Base-by-base conservation (phyloP, 805 yeast species). In the Jamesozyma hellenica region DNA sequence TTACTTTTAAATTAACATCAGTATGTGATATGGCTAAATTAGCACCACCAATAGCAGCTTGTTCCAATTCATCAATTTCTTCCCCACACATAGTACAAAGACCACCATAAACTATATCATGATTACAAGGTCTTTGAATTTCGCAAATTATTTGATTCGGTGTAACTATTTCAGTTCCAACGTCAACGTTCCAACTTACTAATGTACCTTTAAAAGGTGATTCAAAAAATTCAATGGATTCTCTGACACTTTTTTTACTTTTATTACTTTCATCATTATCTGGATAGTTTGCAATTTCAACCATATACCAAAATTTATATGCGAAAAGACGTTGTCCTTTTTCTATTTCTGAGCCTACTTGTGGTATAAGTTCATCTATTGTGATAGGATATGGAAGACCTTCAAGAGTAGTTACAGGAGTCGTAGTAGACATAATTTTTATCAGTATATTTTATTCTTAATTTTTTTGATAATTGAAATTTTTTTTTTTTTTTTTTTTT, bases 61-160 rank as follows among this genome's bases (percentile, higher is more conserved):
- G 86, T 56, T 88, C 96, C 36, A 75, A 80, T 42, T 75, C 82
- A 38, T 73, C 81, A 9, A 92, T 72, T 7, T 83, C 74, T 42
- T 75, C 76, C 5, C 97, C 97, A 59, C 98, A 90, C 16, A 85
- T 61, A 0, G 96, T 96, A 65, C 98, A 90, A 32, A 90, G 68
- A 0, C 97, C 97, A 12, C 94, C 95, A 55, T 81, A 92, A 50
- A 92, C 96, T 21, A 92, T 87, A 1, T 90, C 75, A 61, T 92
- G 98, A 11, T 85, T 71, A 54, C 98, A 92, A 0, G 94, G 86
- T 55, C 94, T 96, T 32, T 66, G 61, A 13, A 90, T 68, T 31
- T 67, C 64, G 23, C 78, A 69, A 12, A 90, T 64, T 3, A 65
- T 65, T 40, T 73, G 74, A 28, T 68, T 66, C 11, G 62, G 42